Percentiles rank a stretch among this genome's conserved stretches.
Evolutionary conservation across 768 basidiomycete species (phyloP).

Genomic region (Boletus subcaerulescens): DNA sequence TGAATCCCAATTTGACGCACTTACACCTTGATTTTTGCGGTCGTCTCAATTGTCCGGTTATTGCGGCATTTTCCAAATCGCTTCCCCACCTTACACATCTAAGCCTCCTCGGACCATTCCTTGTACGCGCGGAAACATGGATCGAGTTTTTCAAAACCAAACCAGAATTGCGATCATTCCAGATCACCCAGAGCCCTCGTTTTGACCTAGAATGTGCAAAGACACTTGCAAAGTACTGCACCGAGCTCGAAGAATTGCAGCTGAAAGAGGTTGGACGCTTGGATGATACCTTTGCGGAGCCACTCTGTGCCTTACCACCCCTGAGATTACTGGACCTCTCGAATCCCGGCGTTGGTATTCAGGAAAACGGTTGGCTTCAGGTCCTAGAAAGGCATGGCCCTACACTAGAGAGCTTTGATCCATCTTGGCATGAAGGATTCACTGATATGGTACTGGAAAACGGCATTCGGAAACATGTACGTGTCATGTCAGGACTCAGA

Average conservation of each 20-base stretch:
- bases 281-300: slow-evolving; percentile 57
- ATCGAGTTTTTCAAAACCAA: slow-evolving; percentile 64
- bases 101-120: slow-evolving; percentile 85
- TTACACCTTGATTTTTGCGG: slow-evolving; percentile 88
- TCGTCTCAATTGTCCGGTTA: slow-evolving; percentile 61
- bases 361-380: slow-evolving; percentile 52
- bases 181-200: slow-evolving; percentile 82
- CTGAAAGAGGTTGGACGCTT: slow-evolving; percentile 77
- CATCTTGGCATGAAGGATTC: slow-evolving; percentile 68
- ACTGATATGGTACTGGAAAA: slow-evolving; percentile 56
- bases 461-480: slow-evolving; percentile 54
- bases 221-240: slow-evolving; percentile 50
- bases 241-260: slow-evolving; percentile 64
- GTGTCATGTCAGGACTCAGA: slow-evolving; percentile 47
- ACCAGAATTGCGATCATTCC: slow-evolving; percentile 63
- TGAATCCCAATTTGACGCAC: slow-evolving; percentile 80
- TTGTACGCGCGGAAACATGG: slow-evolving; percentile 76
- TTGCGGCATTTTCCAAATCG: slow-evolving; percentile 55
- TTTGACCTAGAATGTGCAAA: slow-evolving; percentile 71
- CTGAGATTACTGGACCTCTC: slow-evolving; percentile 70
- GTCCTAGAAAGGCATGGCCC: slow-evolving; percentile 56
- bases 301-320: slow-evolving; percentile 38
- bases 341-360: slow-evolving; percentile 51
- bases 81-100: slow-evolving; percentile 68
- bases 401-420: slow-evolving; percentile 56